phyloP scores from a whole-genome alignment of 306 rosid species.

The Arachis stenosperma region DNA sequence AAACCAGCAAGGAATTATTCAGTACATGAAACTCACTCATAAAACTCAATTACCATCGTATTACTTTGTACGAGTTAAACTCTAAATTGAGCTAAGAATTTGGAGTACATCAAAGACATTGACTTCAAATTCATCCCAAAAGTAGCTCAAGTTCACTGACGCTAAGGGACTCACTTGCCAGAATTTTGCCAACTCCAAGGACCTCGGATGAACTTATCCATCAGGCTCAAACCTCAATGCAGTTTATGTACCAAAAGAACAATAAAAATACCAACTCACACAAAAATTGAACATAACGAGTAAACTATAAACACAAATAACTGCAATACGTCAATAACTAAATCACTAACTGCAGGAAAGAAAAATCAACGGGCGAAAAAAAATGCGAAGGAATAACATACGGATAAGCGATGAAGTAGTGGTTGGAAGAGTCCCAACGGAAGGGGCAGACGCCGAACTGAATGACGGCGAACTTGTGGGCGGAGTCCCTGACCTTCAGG shows the following conservation, averaged over 20 bases:
- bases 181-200: no score
- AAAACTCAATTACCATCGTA: background rate
- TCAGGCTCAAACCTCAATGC: no score
- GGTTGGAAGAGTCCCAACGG: conserved; percentile 73
- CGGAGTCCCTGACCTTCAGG: conserved; percentile 91
- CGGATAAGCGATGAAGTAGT: conserved; percentile 79
- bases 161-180: no score
- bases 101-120: background rate
- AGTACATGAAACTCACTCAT: background rate
- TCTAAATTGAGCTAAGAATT: no score
- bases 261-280: background rate
- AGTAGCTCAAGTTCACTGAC: no score
- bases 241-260: no score
- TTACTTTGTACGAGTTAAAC: background rate
- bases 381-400: conserved; percentile 21
- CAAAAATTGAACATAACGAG: background rate
- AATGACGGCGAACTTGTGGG: conserved; percentile 79
- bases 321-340: background rate
- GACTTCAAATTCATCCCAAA: no score
- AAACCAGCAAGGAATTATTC: background rate
- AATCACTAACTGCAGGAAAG: background rate
- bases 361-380: background rate
- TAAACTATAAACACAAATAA: no score
- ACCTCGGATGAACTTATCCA: no score
- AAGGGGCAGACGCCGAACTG: conserved; percentile 96